phyloP scores from a whole-genome alignment of 1,284 basidiomycete genomes.

The Hortiboletus rubellus region DNA sequence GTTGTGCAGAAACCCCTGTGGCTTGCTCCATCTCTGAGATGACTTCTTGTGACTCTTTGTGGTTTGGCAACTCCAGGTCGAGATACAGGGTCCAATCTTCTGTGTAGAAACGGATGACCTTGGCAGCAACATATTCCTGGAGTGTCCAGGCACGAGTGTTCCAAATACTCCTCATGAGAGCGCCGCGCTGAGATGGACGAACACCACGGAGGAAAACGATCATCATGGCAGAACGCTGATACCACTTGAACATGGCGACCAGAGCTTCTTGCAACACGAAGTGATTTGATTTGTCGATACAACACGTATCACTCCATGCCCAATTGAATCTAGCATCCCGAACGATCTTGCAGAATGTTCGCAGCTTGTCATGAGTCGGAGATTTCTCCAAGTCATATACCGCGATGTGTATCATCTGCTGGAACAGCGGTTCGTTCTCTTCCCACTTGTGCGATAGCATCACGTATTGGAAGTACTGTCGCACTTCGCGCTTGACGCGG shows the following conservation, averaged over 20 bases:
- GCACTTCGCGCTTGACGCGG: not conserved
- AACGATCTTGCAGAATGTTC: not conserved
- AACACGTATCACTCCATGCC: not conserved
- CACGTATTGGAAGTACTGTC: not conserved
- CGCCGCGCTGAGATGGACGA: not conserved
- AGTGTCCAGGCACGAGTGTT: not conserved
- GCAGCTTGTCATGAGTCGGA: not conserved
- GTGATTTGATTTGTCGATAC: too few species aligned
- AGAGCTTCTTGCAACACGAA: too few species aligned
- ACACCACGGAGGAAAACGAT: not conserved
- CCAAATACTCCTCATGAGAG: not conserved
- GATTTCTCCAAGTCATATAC: not conserved
- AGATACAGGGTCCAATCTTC: not conserved
- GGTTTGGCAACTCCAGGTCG: not conserved
- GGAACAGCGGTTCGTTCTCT: not conserved
- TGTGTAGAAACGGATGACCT: not conserved
- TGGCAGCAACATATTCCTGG: not conserved
- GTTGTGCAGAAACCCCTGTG: not conserved
- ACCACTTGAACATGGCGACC: too few species aligned
- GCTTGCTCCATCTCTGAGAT: not conserved
- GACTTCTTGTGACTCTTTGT: not conserved
- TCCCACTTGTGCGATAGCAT: constrained; percentile 1
- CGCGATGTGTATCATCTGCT: not conserved
- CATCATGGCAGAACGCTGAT: not conserved
- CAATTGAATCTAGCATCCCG: not conserved